These are phyloP conservation scores for Aspergillus pseudoviridinutans DNA, from an alignment of 2,329 filamentous ascomycete genomes.

Conservation along the genomic window DNA sequence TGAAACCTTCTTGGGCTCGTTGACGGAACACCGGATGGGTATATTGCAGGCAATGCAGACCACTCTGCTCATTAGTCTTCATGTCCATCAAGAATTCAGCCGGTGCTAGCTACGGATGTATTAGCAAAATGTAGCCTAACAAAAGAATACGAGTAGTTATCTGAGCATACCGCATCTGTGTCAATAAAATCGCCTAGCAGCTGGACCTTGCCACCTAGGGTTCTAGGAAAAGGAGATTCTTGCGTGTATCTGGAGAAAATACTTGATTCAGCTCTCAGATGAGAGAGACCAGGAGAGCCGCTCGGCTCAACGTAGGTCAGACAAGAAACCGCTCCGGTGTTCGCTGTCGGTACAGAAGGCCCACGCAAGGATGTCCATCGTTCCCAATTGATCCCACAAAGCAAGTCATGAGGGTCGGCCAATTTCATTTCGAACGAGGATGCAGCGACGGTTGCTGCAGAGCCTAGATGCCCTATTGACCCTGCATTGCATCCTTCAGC, in stretches of 20 bases:
- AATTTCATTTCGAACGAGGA: constrained; percentile 45
- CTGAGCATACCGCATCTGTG: constrained; percentile 31
- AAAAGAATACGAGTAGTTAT: background rate
- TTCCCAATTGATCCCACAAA: constrained; percentile 27
- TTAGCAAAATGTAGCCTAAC: background rate
- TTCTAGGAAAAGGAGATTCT: background rate
- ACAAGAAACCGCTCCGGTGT: background rate
- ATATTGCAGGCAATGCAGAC: constrained; percentile 39
- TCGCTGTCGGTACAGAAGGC: background rate
- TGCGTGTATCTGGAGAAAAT: background rate
- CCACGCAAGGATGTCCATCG: constrained; percentile 1
- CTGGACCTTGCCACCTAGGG: constrained; percentile 36
- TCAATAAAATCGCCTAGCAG: constrained; percentile 45
- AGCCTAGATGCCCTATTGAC: constrained; percentile 44
- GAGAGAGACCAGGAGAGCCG: background rate
- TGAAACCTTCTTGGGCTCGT: constrained; percentile 32
- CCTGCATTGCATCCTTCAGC: constrained; percentile 18
- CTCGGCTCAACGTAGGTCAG: constrained; percentile 11
- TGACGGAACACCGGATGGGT: constrained; percentile 41
- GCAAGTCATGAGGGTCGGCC: constrained; percentile 33
- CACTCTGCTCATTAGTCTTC: constrained; percentile 31
- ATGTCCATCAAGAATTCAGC: constrained; percentile 33
- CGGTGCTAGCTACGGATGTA: constrained; percentile 35
- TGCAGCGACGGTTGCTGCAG: constrained; percentile 46
- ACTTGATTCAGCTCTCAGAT: background rate